phyloP scores from a whole-genome alignment of 352 stramenopile species.

The Phytopythium aichiense region DNA sequence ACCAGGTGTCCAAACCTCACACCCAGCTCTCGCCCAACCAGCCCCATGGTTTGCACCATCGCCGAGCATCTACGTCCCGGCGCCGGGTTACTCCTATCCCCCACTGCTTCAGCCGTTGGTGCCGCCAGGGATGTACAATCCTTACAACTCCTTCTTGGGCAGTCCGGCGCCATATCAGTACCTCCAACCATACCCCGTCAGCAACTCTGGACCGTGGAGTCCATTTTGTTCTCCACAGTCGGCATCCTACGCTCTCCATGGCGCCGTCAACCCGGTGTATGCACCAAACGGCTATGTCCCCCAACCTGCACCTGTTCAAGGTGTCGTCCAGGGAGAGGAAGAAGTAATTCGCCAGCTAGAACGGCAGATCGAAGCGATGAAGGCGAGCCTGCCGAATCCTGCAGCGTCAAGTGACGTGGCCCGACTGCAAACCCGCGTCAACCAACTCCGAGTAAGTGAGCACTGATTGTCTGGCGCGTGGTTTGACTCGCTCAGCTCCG shows the following conservation, averaged over 20 bases:
- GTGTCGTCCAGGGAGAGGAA: constrained; percentile 14
- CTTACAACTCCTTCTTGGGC: background rate
- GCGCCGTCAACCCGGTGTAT: background rate
- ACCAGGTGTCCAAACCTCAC: background rate
- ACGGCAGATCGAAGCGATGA: constrained; percentile 21
- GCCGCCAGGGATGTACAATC: background rate
- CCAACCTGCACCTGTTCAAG: background rate
- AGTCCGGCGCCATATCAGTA: background rate
- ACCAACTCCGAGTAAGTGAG: constrained; percentile 22
- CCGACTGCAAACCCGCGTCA: constrained; percentile 16
- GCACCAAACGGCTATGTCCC: background rate
- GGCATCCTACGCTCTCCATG: background rate
- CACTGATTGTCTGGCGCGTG: background rate
- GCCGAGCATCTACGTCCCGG: background rate
- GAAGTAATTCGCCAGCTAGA: constrained; percentile 21
- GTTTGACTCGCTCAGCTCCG: background rate
- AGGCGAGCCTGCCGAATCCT: constrained; percentile 13
- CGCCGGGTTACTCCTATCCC: background rate
- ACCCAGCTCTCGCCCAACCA: background rate
- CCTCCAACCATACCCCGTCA: background rate
- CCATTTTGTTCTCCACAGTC: background rate
- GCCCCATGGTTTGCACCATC: background rate
- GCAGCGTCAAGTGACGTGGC: constrained; percentile 11
- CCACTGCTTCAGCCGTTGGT: background rate
- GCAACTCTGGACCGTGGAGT: background rate